Evolutionary conservation across 345 rosid genomes (phyloP).

Genomic region (Salix caprea): DNA sequence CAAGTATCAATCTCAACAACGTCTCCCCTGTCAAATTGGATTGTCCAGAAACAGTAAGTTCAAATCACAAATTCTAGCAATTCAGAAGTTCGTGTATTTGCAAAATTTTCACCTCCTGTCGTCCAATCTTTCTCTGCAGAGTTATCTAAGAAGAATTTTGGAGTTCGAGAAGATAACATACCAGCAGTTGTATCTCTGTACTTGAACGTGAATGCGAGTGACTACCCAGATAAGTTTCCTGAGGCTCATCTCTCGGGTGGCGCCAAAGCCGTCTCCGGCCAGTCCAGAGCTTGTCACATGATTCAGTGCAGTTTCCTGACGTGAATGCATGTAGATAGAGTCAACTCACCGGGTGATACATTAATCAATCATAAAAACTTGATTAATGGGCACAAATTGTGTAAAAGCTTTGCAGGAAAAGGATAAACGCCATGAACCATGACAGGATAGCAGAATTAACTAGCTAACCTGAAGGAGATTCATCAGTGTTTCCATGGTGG

Average conservation of each 20-base stretch:
- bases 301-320: constrained; percentile 23
- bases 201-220: constrained; percentile 27
- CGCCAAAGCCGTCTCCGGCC: constrained; percentile 19
- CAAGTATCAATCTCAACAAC: constrained; percentile 26
- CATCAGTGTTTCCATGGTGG: constrained; percentile 25
- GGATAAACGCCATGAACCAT: background rate
- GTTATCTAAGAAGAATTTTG: background rate
- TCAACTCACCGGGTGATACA: background rate
- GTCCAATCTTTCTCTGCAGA: background rate
- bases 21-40: constrained; percentile 17
- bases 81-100: background rate
- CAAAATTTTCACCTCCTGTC: background rate
- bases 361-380: background rate
- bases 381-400: background rate
- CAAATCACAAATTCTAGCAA: background rate
- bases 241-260: constrained; percentile 22
- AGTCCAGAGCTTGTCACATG: constrained; percentile 24
- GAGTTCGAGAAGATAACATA: background rate
- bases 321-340: background rate
- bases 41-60: background rate
- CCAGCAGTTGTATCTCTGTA: constrained; percentile 21
- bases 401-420: background rate
- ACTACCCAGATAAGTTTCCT: constrained; percentile 24
- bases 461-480: constrained; percentile 27
- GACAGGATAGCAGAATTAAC: background rate